Evolutionary conservation across 192 early-diverging fungal genomes (phyloP), one percentile per base, ranked within the genome.

Genomic region (Gigaspora rosea): DNA sequence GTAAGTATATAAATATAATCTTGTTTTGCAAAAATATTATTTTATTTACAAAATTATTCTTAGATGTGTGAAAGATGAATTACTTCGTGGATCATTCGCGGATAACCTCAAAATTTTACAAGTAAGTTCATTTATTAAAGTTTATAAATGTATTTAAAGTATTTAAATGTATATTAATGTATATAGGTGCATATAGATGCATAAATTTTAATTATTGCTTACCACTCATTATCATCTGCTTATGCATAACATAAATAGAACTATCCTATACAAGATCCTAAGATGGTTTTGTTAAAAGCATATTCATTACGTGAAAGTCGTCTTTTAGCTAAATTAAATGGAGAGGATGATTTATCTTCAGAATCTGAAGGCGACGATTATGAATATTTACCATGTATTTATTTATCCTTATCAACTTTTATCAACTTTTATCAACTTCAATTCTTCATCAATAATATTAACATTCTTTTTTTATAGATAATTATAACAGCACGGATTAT

Each of bases 101-200:
- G 89, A 89, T 65, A 91, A 88, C 76, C 72, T 92, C 56, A 80
- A 82, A 57, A 35, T 92, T 16, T 74, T 92, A 47, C 90, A 91
- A 83, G 90, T 90, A 81, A 66, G 41, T 41, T 41, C 41, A 41
- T 41, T 41, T 41, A 41, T 41, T 41, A 6, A 41, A 41, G 41
- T 7, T 6, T 41, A 41, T 41, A 41, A 7, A 41, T 41, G 3
- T 41, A 41, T 41, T 6, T 41, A 41, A 2, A 41, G 3, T 41
- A 41, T 41, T 6, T 41, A 41, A 2, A 41, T 41, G 41, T 7
- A 58, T 48, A 12, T 46, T 12, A 11, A 18, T 20, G n/a, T 35
- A 41, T 35, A 46, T 69, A 2, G 3, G 9, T 51, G 8, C n/a
- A 8, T 12, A 36, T 51, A 48, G 0, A 22, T 16, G 67, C 0